Evolutionary conservation across 805 yeast species (phyloP).

Genomic region (Tetrapisispora pingtungensis): DNA sequence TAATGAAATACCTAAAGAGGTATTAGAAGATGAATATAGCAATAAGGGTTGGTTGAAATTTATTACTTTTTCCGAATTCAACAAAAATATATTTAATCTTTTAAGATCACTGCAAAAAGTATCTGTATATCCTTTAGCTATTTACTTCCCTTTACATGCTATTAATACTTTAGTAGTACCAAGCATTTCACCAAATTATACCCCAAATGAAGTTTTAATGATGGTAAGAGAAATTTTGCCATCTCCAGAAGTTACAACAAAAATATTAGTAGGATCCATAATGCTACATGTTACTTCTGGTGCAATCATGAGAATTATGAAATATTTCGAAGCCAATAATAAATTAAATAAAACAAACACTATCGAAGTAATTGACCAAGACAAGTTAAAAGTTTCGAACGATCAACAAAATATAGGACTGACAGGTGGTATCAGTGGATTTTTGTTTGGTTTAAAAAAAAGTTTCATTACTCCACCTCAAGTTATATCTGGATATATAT

Average conservation of each 20-base stretch:
- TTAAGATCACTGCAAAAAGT: slow-evolving; percentile 15
- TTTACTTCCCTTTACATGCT: slow-evolving; percentile 20
- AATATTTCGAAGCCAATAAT: background rate
- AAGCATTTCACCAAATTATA: slow-evolving; percentile 11
- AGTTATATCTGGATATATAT: slow-evolving; percentile 15
- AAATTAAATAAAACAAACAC: background rate
- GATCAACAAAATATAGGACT: slow-evolving; percentile 18
- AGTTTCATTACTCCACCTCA: slow-evolving; percentile 15
- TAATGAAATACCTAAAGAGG: slow-evolving; percentile 3
- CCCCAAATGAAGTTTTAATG: slow-evolving; percentile 21
- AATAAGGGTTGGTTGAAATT: background rate
- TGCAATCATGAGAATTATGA: background rate
- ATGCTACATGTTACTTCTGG: slow-evolving; percentile 1
- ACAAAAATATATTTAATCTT: slow-evolving; percentile 2
- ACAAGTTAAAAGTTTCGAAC: background rate
- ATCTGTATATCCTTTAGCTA: slow-evolving; percentile 16
- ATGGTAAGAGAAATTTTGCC: slow-evolving; percentile 20
- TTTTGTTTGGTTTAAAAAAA: slow-evolving; percentile 16
- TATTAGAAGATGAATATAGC: slow-evolving; percentile 5
- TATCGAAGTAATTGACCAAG: background rate
- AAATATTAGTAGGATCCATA: slow-evolving; percentile 6
- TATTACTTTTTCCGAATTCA: background rate
- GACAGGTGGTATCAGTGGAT: slow-evolving; percentile 20
- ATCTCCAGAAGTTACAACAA: slow-evolving; percentile 9
- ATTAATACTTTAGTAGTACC: slow-evolving; percentile 17